Evolutionary conservation across 768 basidiomycete genomes (phyloP).

Genomic region (Xerocomus brunneocitrinus): DNA sequence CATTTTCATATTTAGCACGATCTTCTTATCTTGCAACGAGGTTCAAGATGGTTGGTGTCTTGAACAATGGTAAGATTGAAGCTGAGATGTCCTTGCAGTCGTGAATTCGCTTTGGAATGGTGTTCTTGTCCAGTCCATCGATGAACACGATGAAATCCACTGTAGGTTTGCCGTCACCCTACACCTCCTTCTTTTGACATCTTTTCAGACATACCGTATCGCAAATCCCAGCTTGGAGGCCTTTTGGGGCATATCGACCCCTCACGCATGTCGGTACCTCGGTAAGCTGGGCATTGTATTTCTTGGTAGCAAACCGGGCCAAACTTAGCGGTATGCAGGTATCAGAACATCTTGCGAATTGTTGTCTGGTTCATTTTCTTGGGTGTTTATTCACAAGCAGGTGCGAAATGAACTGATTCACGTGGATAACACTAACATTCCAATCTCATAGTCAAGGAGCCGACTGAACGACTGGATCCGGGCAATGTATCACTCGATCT

Average conservation of each 20-base stretch:
- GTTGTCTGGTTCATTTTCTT: slow-evolving; percentile 76
- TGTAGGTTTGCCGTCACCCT: slow-evolving; percentile 41
- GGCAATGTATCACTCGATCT: slow-evolving; percentile 53
- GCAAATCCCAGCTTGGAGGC: slow-evolving; percentile 44
- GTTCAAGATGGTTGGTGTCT: slow-evolving; percentile 64
- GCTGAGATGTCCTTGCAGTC: slow-evolving; percentile 41
- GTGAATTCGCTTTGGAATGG: slow-evolving; percentile 82
- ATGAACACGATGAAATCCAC: slow-evolving; percentile 70
- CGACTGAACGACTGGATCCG: slow-evolving; percentile 65
- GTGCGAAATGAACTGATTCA: slow-evolving; percentile 34
- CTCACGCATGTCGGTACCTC: slow-evolving; percentile 74
- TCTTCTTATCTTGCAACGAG: slow-evolving; percentile 82
- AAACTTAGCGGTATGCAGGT: slow-evolving; percentile 38
- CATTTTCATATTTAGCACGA: slow-evolving; percentile 43
- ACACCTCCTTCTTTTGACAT: slow-evolving; percentile 5
- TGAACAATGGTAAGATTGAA: neutral
- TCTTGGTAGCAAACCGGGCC: neutral
- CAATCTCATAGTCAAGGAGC: slow-evolving; percentile 57
- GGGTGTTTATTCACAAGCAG: slow-evolving; percentile 77
- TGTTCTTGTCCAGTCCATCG: slow-evolving; percentile 73
- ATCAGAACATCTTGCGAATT: slow-evolving; percentile 83
- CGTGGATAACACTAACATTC: neutral
- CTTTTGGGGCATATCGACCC: slow-evolving; percentile 76
- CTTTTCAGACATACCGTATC: slow-evolving; percentile 61
- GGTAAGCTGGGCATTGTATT: slow-evolving; percentile 33